These are phyloP conservation scores for Remersonia thermophila DNA, from an alignment of 2,329 filamentous ascomycete species.

Conservation along the genomic window DNA sequence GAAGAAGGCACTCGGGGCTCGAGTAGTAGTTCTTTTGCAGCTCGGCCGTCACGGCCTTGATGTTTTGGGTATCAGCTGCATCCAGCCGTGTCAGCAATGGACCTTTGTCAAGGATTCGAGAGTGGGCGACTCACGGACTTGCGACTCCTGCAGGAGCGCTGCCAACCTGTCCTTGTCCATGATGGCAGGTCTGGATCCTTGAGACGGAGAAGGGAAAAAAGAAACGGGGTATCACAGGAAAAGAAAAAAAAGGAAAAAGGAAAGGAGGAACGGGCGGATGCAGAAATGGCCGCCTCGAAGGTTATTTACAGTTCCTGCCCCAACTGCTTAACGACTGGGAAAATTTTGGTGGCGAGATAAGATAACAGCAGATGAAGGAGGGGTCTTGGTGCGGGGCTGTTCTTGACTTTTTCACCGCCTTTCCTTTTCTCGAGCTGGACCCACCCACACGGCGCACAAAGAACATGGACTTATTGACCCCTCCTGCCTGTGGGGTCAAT, in stretches of 20 bases:
- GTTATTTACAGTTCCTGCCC: conserved; percentile 20
- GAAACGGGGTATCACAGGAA: conserved; percentile 13
- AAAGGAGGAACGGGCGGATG: conserved; percentile 5
- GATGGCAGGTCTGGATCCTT: background rate
- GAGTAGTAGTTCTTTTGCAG: conserved; percentile 91
- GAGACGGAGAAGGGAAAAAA: conserved; percentile 7
- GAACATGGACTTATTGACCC: too few relatives aligned
- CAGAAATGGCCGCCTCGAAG: conserved; percentile 7
- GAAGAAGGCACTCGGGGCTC: conserved; percentile 68
- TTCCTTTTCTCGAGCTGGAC: too few relatives aligned
- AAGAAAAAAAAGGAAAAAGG: conserved; percentile 7
- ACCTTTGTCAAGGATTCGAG: conserved; percentile 1
- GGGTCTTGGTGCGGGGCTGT: too few relatives aligned
- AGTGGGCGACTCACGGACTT: conserved; percentile 16
- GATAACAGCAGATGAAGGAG: too few relatives aligned
- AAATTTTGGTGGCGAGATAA: too few relatives aligned
- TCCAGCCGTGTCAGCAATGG: conserved; percentile 23
- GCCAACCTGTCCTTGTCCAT: conserved; percentile 18
- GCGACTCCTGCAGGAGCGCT: conserved; percentile 18
- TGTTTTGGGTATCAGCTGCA: conserved; percentile 72
- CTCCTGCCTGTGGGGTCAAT: too few relatives aligned
- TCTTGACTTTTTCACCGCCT: too few relatives aligned
- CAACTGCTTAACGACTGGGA: too few relatives aligned
- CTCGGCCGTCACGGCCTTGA: conserved; percentile 80
- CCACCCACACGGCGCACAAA: too few relatives aligned